Evolutionary conservation across 306 rosid species (phyloP).

Genomic region (Vachellia collinsii): DNA sequence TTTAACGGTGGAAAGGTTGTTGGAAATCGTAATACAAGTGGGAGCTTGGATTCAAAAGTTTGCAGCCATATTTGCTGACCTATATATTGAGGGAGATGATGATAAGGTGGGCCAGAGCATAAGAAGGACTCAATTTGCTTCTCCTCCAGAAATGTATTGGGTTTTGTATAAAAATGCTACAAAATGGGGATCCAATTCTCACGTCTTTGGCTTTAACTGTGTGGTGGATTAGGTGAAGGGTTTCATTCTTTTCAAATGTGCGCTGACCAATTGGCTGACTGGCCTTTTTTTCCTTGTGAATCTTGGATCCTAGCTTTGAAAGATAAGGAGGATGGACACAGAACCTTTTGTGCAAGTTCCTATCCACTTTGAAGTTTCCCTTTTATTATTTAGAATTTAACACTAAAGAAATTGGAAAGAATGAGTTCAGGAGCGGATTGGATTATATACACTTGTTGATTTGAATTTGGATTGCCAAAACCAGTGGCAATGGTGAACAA

Average conservation of each 20-base stretch:
- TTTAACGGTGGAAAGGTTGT: neutral
- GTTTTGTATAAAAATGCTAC: neutral
- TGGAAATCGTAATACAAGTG: neutral
- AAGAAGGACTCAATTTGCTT: neutral
- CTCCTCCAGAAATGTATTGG: neutral
- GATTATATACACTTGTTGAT: neutral
- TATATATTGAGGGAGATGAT: neutral
- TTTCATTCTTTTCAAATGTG: neutral
- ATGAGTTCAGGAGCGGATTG: neutral
- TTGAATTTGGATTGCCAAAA: neutral
- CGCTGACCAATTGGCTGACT: neutral
- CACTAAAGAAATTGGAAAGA: neutral
- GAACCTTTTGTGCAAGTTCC: neutral
- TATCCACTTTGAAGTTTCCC: neutral
- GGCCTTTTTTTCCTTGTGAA: neutral
- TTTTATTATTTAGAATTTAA: neutral
- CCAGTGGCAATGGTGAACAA: neutral
- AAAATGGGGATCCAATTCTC: neutral
- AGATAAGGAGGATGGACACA: neutral
- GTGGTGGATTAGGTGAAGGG: neutral
- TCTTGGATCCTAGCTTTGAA: neutral
- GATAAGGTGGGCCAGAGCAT: neutral
- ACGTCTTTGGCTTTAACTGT: neutral
- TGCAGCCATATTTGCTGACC: neutral
- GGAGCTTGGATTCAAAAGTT: neutral